Evolutionary conservation across 352 stramenopile genomes (phyloP).

Genomic region (Pythium coloratum): DNA sequence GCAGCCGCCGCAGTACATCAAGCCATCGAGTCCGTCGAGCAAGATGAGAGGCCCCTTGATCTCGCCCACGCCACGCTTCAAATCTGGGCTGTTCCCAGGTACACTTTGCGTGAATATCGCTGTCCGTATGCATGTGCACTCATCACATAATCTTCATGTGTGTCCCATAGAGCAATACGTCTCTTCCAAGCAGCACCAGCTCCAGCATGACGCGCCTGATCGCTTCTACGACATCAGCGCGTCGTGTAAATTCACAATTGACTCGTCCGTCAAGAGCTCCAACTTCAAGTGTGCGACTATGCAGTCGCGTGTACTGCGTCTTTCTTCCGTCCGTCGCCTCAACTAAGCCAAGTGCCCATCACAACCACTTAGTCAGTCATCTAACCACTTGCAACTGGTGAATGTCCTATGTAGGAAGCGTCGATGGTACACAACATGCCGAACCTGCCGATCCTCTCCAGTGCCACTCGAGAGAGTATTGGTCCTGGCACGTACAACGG

Average conservation of each 20-base stretch:
- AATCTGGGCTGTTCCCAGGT: constrained; percentile 68
- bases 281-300: constrained; percentile 67
- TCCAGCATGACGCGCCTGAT: constrained; percentile 53
- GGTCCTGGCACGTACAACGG: constrained; percentile 54
- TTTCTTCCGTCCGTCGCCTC: constrained; percentile 47
- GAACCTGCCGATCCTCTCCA: constrained; percentile 59
- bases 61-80: constrained; percentile 69
- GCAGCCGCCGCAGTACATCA: not conserved
- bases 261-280: constrained; percentile 61
- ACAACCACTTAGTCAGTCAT: too few species aligned
- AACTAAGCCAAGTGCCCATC: too few species aligned
- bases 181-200: constrained; percentile 61
- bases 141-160: not conserved
- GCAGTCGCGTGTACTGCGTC: constrained; percentile 49
- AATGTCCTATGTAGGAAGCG: constrained; percentile 37
- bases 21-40: constrained; percentile 25
- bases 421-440: constrained; percentile 77
- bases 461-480: constrained; percentile 47
- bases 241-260: constrained; percentile 69
- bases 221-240: constrained; percentile 77
- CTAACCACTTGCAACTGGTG: too few species aligned
- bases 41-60: constrained; percentile 50
- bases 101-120: not conserved
- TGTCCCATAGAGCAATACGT: constrained; percentile 56
- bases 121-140: not conserved